These are phyloP conservation scores for Pseudonitzschia delicatissima DNA, from an alignment of 108 stramenopile species.

Conservation along the genomic window DNA sequence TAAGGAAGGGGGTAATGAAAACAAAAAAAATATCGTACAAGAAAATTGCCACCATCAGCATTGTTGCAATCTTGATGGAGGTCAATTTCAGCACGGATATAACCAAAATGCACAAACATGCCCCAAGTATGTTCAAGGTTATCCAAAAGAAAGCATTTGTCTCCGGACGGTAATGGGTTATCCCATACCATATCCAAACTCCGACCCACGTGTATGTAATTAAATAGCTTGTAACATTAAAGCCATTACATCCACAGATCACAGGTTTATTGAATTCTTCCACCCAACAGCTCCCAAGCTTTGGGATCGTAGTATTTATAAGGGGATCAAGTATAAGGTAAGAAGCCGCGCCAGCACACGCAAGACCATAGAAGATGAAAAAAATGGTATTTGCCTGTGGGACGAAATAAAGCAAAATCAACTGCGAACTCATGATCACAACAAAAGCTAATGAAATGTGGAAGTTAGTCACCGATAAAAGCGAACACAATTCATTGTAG, in stretches of 20 bases:
- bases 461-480: no score
- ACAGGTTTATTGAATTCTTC: slow-evolving; percentile 26
- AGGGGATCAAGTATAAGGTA: slow-evolving; percentile 18
- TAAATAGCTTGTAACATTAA: slow-evolving; percentile 19
- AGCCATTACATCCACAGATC: slow-evolving; percentile 21
- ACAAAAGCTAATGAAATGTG: slow-evolving; percentile 77
- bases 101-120: slow-evolving; percentile 74
- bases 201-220: slow-evolving; percentile 19
- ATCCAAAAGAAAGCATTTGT: slow-evolving; percentile 63
- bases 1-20: slow-evolving; percentile 74
- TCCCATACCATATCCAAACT: slow-evolving; percentile 37
- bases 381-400: slow-evolving; percentile 61
- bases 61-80: slow-evolving; percentile 70
- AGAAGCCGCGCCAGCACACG: slow-evolving; percentile 56
- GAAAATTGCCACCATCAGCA: slow-evolving; percentile 76
- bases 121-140: slow-evolving; percentile 75
- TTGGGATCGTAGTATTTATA: slow-evolving; percentile 7
- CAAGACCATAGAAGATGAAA: slow-evolving; percentile 69
- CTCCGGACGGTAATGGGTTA: slow-evolving; percentile 28
- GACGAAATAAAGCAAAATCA: slow-evolving; percentile 69
- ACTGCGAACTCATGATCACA: slow-evolving; percentile 57
- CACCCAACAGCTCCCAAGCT: slow-evolving; percentile 12
- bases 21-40: slow-evolving; percentile 93
- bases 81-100: slow-evolving; percentile 66
- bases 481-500: background rate